These are phyloP conservation scores for Sporothrix luriei DNA, from an alignment of 2,329 filamentous ascomycete genomes.

Conservation along the genomic window DNA sequence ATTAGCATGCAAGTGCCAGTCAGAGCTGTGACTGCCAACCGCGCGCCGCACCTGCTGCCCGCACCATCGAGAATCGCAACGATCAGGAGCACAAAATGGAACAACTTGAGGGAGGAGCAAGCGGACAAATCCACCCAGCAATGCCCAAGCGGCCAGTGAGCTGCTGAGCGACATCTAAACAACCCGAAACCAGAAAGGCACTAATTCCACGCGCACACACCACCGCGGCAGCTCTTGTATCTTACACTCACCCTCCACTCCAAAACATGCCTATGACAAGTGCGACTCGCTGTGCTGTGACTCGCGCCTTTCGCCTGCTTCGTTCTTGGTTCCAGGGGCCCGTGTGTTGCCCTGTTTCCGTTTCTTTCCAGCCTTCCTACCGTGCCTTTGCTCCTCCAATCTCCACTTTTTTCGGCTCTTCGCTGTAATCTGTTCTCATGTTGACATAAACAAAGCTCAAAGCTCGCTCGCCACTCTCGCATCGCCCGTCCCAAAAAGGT, in stretches of 20 bases:
- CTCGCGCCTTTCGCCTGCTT: slow-evolving; percentile 33
- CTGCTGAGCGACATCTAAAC: slow-evolving; percentile 13
- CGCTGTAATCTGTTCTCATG: slow-evolving; percentile 30
- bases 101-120: background rate
- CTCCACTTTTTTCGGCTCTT: slow-evolving; percentile 8
- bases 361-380: slow-evolving; percentile 2
- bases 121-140: background rate
- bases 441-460: slow-evolving; percentile 26
- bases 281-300: slow-evolving; percentile 31
- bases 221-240: background rate
- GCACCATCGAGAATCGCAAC: background rate
- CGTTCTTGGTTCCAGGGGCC: slow-evolving; percentile 31
- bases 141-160: background rate
- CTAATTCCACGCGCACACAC: slow-evolving; percentile 13
- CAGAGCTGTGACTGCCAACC: background rate
- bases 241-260: slow-evolving; percentile 31
- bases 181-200: slow-evolving; percentile 12
- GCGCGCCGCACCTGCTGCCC: background rate
- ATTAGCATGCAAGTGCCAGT: background rate
- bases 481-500: too few species aligned
- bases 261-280: slow-evolving; percentile 26
- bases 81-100: slow-evolving; percentile 7
- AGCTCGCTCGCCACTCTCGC: slow-evolving; percentile 28
- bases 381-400: background rate
- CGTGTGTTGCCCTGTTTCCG: background rate